phyloP scores from a whole-genome alignment of 2,329 filamentous ascomycete species.

The Penicillium psychrosexuale region DNA sequence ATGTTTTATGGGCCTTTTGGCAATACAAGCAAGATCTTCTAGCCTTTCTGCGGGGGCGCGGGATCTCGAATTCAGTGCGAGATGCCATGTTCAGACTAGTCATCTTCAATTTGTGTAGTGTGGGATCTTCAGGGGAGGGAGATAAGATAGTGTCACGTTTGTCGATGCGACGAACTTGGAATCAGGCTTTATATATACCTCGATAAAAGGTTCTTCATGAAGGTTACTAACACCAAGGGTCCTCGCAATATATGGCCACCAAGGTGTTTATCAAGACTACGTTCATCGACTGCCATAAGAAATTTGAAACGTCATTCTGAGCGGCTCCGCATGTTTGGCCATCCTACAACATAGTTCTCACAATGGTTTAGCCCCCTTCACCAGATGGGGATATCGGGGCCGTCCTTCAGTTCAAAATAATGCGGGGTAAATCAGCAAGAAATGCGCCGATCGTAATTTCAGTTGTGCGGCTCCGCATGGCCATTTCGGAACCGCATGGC shows the following conservation, averaged over 20 bases:
- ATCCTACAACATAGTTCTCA: no score
- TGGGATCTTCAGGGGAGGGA: background rate
- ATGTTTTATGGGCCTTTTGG: slow-evolving; percentile 14
- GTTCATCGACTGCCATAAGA: background rate
- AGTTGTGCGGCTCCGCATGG: slow-evolving; percentile 11
- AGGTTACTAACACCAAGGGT: background rate
- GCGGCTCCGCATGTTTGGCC: slow-evolving; percentile 6
- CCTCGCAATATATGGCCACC: background rate
- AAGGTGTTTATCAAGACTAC: background rate
- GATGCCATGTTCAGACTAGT: background rate
- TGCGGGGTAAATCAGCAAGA: background rate
- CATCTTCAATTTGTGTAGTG: background rate
- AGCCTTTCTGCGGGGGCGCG: slow-evolving; percentile 5
- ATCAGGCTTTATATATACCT: background rate
- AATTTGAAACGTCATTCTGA: background rate
- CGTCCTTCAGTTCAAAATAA: no score
- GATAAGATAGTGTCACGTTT: background rate
- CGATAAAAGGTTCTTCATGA: background rate
- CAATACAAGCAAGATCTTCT: slow-evolving; percentile 13
- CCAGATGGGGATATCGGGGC: background rate
- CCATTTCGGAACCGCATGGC: slow-evolving; percentile 2
- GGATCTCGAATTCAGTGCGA: background rate
- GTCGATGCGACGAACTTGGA: background rate
- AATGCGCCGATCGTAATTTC: background rate
- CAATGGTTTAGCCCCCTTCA: background rate